Base-by-base conservation (phyloP, 371 early-diverging fungal species). In the Actinomucor elegans region DNA sequence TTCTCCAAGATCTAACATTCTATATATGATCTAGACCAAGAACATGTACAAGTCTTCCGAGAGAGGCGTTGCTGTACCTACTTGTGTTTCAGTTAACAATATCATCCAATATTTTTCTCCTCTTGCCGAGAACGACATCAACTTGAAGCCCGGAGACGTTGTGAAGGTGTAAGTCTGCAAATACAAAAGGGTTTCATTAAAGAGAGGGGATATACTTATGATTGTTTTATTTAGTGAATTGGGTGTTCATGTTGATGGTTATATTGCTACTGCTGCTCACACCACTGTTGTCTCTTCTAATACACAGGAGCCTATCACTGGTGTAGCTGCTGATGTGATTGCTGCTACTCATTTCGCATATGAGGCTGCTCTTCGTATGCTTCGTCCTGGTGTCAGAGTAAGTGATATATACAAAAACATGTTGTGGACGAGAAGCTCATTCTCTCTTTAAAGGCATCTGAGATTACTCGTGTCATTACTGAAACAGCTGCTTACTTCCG, bases 231-330 rank as follows among this genome's bases (percentile, higher is more conserved):
- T 41, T 69, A 85, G 82, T 69, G 96, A 95, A 69, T 71, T 96
- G 55, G 97, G 94, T 55, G 92, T 84, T 29, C 97, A 96, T 62
- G 77, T 97, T 56, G 94, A 97, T 72, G 97, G 97, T 33, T 96
- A 88, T 67, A 85, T 92, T 47, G 91, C 92, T 23, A 86, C 91
- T 52, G 84, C 81, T 40, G 97, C 90, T 4, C 90, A 93, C 70
- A 94, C 96, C 1, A 61, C 89, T 23, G 85, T 94, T 37, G 79
- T 95, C 34, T 87, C 84, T 45, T 59, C 85, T 37, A 71, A 66
- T 52, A 69, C 84, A 7, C 55, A 66, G 9, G 43, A 75, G 37
- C 94, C 94, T 23, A 74, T 86, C 33, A 84, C 77, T 42, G 93
- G 92, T 15, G 71, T 65, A 55, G 72, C 83, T 55, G 94, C 94